A percentile compares a stretch with the other conserved stretches of the same genome.
These are phyloP conservation scores for Starmerella roubikii DNA, from an alignment of 805 yeast genomes.

Conservation along the genomic window DNA sequence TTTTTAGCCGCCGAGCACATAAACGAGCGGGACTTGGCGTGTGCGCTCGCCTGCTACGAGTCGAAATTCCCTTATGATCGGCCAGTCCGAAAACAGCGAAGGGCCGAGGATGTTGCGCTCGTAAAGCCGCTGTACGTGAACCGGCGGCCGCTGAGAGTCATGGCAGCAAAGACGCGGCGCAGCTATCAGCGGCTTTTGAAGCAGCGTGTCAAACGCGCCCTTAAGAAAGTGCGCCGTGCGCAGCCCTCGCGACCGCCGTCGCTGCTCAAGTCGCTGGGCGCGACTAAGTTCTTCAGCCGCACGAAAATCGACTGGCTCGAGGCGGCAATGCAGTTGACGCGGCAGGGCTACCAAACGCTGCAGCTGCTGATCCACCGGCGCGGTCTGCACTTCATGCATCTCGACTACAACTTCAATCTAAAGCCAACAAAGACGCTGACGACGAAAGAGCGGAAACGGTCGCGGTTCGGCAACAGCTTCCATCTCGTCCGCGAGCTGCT, in stretches of 20 bases:
- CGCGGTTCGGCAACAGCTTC: slow-evolving; percentile 92
- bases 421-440: slow-evolving; percentile 94
- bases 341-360: slow-evolving; percentile 89
- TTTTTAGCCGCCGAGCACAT: slow-evolving; percentile 33
- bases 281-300: slow-evolving; percentile 79
- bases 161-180: slow-evolving; percentile 65
- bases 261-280: slow-evolving; percentile 49
- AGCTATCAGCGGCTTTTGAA: slow-evolving; percentile 87
- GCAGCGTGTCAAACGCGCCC: slow-evolving; percentile 52
- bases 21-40: slow-evolving; percentile 32
- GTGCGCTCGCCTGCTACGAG: slow-evolving; percentile 46
- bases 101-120: slow-evolving; percentile 72
- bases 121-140: slow-evolving; percentile 71
- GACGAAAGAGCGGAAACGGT: slow-evolving; percentile 89
- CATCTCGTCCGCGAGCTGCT: slow-evolving; percentile 84
- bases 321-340: slow-evolving; percentile 87
- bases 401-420: slow-evolving; percentile 88
- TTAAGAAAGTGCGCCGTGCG: slow-evolving; percentile 33
- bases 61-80: slow-evolving; percentile 75
- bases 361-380: slow-evolving; percentile 78
- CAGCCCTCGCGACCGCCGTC: slow-evolving; percentile 35
- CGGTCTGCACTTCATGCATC: slow-evolving; percentile 81
- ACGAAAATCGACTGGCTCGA: slow-evolving; percentile 97
- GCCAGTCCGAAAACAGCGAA: not conserved
- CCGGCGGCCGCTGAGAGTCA: slow-evolving; percentile 29